Percentiles rank a stretch among this genome's conserved stretches.
Conservation (phyloP, 148 eudicot genomes). For the Camellia lanceoleosa region DNA sequence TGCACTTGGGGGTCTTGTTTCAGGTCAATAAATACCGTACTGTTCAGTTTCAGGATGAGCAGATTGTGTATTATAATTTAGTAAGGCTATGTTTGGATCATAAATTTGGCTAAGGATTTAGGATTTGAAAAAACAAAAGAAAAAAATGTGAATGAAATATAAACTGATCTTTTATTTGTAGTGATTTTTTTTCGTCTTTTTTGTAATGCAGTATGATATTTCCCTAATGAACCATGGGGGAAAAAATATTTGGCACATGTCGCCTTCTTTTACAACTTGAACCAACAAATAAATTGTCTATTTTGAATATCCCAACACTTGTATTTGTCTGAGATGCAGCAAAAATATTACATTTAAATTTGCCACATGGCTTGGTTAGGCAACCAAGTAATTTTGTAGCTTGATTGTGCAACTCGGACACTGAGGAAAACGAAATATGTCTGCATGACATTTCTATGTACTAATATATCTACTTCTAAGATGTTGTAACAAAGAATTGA, state of each 20-base stretch:
- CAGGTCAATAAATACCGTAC: too few species aligned
- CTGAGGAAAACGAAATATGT: not conserved
- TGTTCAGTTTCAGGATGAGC: too few species aligned
- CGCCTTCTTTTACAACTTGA: constrained; percentile 1
- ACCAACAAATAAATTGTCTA: constrained; percentile 3
- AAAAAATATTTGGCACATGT: not conserved
- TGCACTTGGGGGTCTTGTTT: too few species aligned
- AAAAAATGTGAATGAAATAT: too few species aligned
- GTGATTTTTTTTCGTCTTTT: too few species aligned
- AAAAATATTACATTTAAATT: not conserved
- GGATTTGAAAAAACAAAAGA: too few species aligned
- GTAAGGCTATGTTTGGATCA: too few species aligned
- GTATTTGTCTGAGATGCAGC: not conserved
- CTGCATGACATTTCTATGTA: not conserved
- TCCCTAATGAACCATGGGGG: too few species aligned
- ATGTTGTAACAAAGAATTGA: not conserved
- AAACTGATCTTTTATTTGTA: too few species aligned
- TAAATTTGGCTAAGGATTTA: too few species aligned
- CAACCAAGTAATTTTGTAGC: not conserved
- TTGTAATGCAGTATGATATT: too few species aligned
- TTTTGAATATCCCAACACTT: not conserved
- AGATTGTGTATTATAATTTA: too few species aligned
- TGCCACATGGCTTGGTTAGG: not conserved
- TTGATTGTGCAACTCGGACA: not conserved
- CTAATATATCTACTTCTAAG: not conserved